Evolutionary conservation across 2,329 filamentous ascomycete genomes (phyloP).

Genomic region (Fusarium cicatricum): DNA sequence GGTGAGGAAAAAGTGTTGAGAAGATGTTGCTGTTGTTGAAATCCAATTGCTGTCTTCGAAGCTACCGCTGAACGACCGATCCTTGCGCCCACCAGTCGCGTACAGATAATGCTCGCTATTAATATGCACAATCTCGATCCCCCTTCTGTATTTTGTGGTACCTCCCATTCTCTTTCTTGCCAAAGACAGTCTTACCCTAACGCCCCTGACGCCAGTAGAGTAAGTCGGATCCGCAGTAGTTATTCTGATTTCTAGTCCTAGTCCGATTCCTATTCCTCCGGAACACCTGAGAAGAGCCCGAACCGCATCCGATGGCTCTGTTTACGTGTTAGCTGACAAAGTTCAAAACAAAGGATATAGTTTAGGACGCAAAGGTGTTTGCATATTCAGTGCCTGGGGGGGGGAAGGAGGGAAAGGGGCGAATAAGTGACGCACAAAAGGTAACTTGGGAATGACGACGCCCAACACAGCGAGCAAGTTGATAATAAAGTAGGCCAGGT

Average conservation of each 20-base stretch:
- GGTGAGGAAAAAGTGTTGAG: slow-evolving; percentile 15
- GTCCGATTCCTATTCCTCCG: slow-evolving; percentile 60
- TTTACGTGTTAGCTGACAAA: slow-evolving; percentile 38
- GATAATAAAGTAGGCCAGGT: slow-evolving; percentile 95
- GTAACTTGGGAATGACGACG: slow-evolving; percentile 95
- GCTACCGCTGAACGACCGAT: slow-evolving; percentile 43
- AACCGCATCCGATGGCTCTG: slow-evolving; percentile 83
- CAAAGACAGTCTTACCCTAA: slow-evolving; percentile 37
- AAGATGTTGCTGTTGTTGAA: slow-evolving; percentile 37
- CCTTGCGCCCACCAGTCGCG: slow-evolving; percentile 40
- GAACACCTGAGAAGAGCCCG: slow-evolving; percentile 74
- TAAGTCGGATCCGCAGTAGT: slow-evolving; percentile 27
- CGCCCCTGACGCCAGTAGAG: slow-evolving; percentile 39
- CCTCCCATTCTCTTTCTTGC: slow-evolving; percentile 35
- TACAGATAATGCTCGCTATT: slow-evolving; percentile 49
- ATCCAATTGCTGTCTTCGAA: slow-evolving; percentile 45
- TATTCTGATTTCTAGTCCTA: slow-evolving; percentile 9
- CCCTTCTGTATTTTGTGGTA: slow-evolving; percentile 35
- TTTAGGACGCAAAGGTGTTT: not conserved
- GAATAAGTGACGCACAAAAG: slow-evolving; percentile 73
- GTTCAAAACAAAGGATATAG: slow-evolving; percentile 1
- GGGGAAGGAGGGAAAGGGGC: not conserved
- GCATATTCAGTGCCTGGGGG: not conserved
- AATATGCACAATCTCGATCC: slow-evolving; percentile 41
- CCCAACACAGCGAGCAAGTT: slow-evolving; percentile 93